Conservation (phyloP, 2,329 filamentous ascomycete species). For the Elsinoe australis region DNA sequence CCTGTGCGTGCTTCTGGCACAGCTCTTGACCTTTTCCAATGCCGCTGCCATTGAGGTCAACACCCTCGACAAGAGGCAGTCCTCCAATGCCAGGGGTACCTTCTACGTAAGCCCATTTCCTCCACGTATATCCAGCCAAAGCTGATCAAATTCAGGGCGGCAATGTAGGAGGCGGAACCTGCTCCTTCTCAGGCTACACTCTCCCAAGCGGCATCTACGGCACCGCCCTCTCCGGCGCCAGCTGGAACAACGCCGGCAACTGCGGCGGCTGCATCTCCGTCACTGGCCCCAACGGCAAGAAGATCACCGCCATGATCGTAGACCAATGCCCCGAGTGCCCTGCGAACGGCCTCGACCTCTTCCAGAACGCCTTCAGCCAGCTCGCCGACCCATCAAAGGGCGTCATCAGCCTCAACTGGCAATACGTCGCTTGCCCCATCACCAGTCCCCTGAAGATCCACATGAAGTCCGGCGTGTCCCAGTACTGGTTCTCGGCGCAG, state of each 20-base stretch:
- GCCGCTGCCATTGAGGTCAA: not conserved
- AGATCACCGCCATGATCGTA: constrained; percentile 56
- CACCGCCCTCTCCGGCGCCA: constrained; percentile 52
- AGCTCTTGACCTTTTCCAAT: constrained; percentile 22
- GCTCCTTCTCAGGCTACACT: constrained; percentile 56
- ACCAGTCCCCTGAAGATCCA: constrained; percentile 21
- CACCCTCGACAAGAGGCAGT: not conserved
- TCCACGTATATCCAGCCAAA: not conserved
- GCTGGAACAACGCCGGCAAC: constrained; percentile 49
- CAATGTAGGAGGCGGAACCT: constrained; percentile 42
- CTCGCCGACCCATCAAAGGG: constrained; percentile 42
- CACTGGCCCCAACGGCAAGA: constrained; percentile 49
- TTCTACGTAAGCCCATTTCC: not conserved
- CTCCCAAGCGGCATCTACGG: constrained; percentile 53
- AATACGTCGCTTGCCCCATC: constrained; percentile 27
- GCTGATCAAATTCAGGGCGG: constrained; percentile 19
- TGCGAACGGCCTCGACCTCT: constrained; percentile 50
- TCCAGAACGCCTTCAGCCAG: constrained; percentile 43
- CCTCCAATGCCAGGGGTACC: not conserved
- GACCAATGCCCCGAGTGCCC: constrained; percentile 52
- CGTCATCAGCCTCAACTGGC: constrained; percentile 33
- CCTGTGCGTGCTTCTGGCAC: constrained; percentile 17
- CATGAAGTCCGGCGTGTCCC: constrained; percentile 22
- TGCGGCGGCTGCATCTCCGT: constrained; percentile 58
- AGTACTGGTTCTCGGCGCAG: constrained; percentile 25